phyloP scores from a whole-genome alignment of 1,139 yeast species.

The Saccharomycopsis hybrid region DNA sequence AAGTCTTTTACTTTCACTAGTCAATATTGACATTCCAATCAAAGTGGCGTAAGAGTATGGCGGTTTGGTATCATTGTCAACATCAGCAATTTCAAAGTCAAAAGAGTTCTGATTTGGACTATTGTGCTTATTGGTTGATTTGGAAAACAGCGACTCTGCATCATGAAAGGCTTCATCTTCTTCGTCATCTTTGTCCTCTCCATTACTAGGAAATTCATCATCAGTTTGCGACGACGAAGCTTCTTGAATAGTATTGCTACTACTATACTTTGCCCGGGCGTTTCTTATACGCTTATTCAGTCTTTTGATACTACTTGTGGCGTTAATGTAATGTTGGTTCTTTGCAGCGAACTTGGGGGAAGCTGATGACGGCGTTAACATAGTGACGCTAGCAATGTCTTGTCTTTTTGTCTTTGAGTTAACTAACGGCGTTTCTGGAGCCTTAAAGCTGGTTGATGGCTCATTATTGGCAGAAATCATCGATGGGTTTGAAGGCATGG shows the following conservation, averaged over 20 bases:
- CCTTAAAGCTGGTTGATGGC: slow-evolving; percentile 4
- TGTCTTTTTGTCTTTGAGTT: neutral
- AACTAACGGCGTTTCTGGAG: slow-evolving; percentile 17
- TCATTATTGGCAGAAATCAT: too few relatives aligned
- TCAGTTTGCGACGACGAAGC: slow-evolving; percentile 5
- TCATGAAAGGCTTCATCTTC: slow-evolving; percentile 4
- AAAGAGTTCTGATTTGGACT: neutral
- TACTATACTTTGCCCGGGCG: neutral
- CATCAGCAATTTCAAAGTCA: slow-evolving; percentile 16
- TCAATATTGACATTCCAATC: slow-evolving; percentile 88
- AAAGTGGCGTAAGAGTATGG: slow-evolving; percentile 92
- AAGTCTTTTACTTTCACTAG: slow-evolving; percentile 71
- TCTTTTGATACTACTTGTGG: slow-evolving; percentile 12
- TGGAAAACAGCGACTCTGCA: neutral
- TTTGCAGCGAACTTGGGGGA: slow-evolving; percentile 10
- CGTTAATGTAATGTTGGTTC: slow-evolving; percentile 1
- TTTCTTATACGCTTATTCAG: slow-evolving; percentile 1
- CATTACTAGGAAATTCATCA: slow-evolving; percentile 7
- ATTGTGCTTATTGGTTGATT: neutral
- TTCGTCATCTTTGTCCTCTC: slow-evolving; percentile 10
- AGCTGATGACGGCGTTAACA: slow-evolving; percentile 18
- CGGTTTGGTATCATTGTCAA: slow-evolving; percentile 47
- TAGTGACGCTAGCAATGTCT: neutral
- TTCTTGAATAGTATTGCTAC: neutral
- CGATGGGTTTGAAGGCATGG: too few relatives aligned